phyloP scores from a whole-genome alignment of 805 yeast genomes.

The Yarrowia alimentaria region DNA sequence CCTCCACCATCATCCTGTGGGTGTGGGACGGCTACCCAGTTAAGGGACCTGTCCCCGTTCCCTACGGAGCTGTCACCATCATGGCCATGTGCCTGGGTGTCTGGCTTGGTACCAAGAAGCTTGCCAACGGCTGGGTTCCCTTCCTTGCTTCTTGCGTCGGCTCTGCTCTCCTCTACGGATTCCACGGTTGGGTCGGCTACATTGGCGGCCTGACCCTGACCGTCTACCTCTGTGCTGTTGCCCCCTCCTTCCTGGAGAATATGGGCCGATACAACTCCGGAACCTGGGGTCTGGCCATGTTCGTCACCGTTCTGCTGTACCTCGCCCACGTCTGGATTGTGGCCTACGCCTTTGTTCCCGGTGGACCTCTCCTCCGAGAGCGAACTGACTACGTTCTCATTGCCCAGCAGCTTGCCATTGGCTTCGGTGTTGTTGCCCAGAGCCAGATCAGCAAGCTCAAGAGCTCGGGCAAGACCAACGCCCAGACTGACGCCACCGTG shows the following conservation, averaged over 20 bases:
- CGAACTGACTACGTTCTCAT: conserved; percentile 75
- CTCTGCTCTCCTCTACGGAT: conserved; percentile 49
- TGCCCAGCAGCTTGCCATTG: conserved; percentile 52
- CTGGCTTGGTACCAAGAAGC: conserved; percentile 44
- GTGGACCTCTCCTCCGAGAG: conserved; percentile 84
- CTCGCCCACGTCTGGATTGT: conserved; percentile 94
- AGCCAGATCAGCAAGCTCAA: conserved; percentile 25
- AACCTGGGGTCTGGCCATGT: conserved; percentile 43
- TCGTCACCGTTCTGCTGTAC: conserved; percentile 55
- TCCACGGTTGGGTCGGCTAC: conserved; percentile 69
- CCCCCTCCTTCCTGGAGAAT: conserved; percentile 60
- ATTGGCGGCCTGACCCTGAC: conserved; percentile 65
- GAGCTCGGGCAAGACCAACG: conserved; percentile 25
- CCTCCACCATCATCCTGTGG: conserved; percentile 87
- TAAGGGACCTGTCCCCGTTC: conserved; percentile 82
- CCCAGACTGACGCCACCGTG: conserved; percentile 32
- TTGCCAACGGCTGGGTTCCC: conserved; percentile 41
- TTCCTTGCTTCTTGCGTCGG: conserved; percentile 49
- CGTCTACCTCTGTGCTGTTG: conserved; percentile 59
- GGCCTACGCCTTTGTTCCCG: conserved; percentile 98
- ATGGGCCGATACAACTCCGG: conserved; percentile 58
- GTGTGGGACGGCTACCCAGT: conserved; percentile 94
- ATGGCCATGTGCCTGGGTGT: conserved; percentile 58
- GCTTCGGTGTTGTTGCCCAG: conserved; percentile 49
- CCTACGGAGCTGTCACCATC: conserved; percentile 72